Base-by-base conservation (phyloP, 768 basidiomycete species). In the Clitopilus passeckerianus region DNA sequence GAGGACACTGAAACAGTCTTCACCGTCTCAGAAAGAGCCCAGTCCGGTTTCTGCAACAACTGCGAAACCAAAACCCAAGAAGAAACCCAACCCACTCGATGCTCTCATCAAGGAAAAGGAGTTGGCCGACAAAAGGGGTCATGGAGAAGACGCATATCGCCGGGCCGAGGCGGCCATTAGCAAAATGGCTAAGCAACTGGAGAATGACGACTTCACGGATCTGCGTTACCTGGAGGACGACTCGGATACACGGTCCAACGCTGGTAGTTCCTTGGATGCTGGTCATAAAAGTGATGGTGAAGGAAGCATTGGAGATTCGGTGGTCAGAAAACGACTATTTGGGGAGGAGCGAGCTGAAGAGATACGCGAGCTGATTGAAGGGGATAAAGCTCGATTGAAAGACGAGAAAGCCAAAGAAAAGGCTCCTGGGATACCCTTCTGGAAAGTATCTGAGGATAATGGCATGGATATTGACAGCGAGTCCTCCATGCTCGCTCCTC, bases 51-150 rank as follows among this genome's bases (percentile, higher is more conserved):
- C 20, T n/a, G 46, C 16, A 18, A 10, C n/a, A 10, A n/a, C 18
- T 20, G 10, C 5, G 10, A 50, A 50, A 50, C 46, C 46, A 5
- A 46, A 46, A 46, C 44, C 44, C 8, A 50, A 50, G 46, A 50
- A 59, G 34, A 18, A 66, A 66, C 59, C 24, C 33, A 81, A 85
- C 61, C 86, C 87, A 9, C 74, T 89, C 20, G 78, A 76, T 54
- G 77, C 72, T 1, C 76, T 87, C 30, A 67, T 87, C 37, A 81
- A 76, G 61, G 85, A 86, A 68, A 86, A 84, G 65, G 68, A 66
- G 27, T 59, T 62, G 2, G 72, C 74, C 7, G 74, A 78, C 33
- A 72, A 74, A 59, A 65, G 64, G 6, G 78, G 80, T 10, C 73
- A 75, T 24, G 78, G 77, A 44, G 69, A 53, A 14, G 70, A 76